Percentiles rank a stretch among this genome's conserved stretches.
Evolutionary conservation across 768 basidiomycete species (phyloP).

Genomic region (Rhodotorula paludigena): DNA sequence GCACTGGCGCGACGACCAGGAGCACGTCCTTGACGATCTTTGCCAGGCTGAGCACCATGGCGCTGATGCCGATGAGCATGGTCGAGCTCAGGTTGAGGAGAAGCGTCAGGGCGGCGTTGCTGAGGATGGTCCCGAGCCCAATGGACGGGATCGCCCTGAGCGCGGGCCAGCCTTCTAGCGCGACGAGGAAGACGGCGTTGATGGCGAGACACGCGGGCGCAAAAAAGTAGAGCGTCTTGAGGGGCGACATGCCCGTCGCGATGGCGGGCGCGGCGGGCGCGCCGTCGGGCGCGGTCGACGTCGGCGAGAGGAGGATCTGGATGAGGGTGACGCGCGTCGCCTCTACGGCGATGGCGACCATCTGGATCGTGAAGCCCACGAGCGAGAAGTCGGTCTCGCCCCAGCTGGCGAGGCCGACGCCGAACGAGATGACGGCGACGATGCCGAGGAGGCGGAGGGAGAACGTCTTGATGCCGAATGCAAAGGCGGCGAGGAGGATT

Average conservation of each 20-base stretch:
- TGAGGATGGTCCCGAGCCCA: slow-evolving; percentile 64
- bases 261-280: not conserved
- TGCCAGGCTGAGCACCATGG: slow-evolving; percentile 49
- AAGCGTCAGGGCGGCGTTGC: slow-evolving; percentile 82
- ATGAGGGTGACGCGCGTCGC: slow-evolving; percentile 92
- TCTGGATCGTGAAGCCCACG: slow-evolving; percentile 66
- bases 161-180: slow-evolving; percentile 81
- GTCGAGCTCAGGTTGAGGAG: slow-evolving; percentile 81
- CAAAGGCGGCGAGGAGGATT: slow-evolving; percentile 79
- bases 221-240: slow-evolving; percentile 84
- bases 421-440: slow-evolving; percentile 37
- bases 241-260: slow-evolving; percentile 78
- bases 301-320: slow-evolving; percentile 62
- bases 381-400: slow-evolving; percentile 70
- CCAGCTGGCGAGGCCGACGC: slow-evolving; percentile 69
- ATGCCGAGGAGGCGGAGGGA: slow-evolving; percentile 32
- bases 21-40: slow-evolving; percentile 67
- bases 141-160: slow-evolving; percentile 59
- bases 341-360: slow-evolving; percentile 77
- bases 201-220: slow-evolving; percentile 85
- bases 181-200: slow-evolving; percentile 73
- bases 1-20: slow-evolving; percentile 79
- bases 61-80: slow-evolving; percentile 62
- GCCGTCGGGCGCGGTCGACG: not conserved
- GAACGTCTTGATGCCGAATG: slow-evolving; percentile 26